Conservation (phyloP, 345 rosid genomes). For the Linum lewisii region DNA sequence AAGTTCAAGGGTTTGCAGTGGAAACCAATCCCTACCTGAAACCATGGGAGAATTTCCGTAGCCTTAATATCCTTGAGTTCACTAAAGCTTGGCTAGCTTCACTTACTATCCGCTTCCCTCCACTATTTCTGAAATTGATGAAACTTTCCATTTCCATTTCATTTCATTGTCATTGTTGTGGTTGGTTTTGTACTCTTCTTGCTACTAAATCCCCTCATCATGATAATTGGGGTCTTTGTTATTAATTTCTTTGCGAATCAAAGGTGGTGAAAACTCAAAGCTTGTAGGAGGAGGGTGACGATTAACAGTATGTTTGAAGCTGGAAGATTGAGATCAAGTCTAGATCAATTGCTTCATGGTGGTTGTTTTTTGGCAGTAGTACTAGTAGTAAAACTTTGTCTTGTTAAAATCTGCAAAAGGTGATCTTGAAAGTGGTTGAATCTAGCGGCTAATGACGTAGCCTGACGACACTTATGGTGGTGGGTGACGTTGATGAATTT, state of each 20-base stretch:
- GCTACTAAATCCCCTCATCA: constrained; percentile 10
- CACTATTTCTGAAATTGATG: constrained; percentile 14
- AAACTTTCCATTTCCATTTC: constrained; percentile 2
- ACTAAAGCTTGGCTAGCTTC: constrained; percentile 52
- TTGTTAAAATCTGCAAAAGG: constrained; percentile 39
- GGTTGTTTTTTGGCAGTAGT: neutral
- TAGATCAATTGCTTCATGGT: constrained; percentile 42
- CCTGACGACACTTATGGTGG: constrained; percentile 7
- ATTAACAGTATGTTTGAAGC: constrained; percentile 15
- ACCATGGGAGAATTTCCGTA: constrained; percentile 59
- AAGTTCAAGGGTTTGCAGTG: constrained; percentile 26
- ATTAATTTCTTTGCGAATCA: constrained; percentile 31
- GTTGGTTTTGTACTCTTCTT: too few species aligned
- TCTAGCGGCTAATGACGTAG: constrained; percentile 36
- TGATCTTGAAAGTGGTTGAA: constrained; percentile 45
- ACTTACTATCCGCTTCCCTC: constrained; percentile 56
- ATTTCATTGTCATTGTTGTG: neutral
- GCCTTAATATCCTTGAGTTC: constrained; percentile 44
- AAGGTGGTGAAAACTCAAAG: constrained; percentile 28
- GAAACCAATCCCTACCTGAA: constrained; percentile 78
- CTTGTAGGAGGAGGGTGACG: neutral
- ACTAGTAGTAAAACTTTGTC: constrained; percentile 20
- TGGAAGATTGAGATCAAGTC: constrained; percentile 65
- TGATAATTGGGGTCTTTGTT: constrained; percentile 11
- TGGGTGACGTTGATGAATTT: constrained; percentile 30